phyloP scores from a whole-genome alignment of 2,329 filamentous ascomycete genomes.

The Exserohilum rostratum region DNA sequence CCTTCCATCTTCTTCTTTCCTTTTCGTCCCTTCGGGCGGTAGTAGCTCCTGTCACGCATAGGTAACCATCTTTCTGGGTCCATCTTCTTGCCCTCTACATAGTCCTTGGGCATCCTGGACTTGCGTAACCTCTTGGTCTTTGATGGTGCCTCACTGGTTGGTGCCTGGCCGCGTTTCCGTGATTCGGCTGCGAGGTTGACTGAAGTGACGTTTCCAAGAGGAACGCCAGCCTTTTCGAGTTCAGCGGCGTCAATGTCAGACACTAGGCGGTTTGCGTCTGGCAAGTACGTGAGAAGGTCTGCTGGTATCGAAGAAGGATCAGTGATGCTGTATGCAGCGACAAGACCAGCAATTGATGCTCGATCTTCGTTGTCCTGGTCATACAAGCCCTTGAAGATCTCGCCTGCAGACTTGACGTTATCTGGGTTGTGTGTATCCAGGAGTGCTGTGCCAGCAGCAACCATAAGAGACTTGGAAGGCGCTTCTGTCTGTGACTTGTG shows the following conservation, averaged over 20 bases:
- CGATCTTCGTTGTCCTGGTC: constrained; percentile 69
- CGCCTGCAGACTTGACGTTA: constrained; percentile 72
- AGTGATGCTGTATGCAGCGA: constrained; percentile 76
- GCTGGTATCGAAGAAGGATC: constrained; percentile 63
- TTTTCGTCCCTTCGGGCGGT: constrained; percentile 90
- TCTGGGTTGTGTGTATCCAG: constrained; percentile 73
- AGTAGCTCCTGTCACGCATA: constrained; percentile 84
- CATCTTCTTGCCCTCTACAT: constrained; percentile 76
- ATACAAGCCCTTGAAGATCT: constrained; percentile 78
- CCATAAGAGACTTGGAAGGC: constrained; percentile 64
- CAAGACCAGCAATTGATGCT: constrained; percentile 78
- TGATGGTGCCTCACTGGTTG: constrained; percentile 50
- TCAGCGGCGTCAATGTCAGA: constrained; percentile 64
- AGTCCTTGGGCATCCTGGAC: constrained; percentile 72
- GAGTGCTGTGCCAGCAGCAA: constrained; percentile 79
- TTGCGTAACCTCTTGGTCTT: constrained; percentile 65
- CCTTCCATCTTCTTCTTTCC: constrained; percentile 76
- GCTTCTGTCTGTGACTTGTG: constrained; percentile 59
- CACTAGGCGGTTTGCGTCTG: constrained; percentile 67
- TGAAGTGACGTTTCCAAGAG: constrained; percentile 46
- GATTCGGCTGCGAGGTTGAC: constrained; percentile 47
- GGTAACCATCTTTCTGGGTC: constrained; percentile 95
- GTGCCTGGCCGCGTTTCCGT: constrained; percentile 44
- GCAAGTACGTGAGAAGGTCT: constrained; percentile 62
- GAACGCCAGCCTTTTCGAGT: constrained; percentile 71